These are phyloP conservation scores for Ascoidea rubescens DNA, from an alignment of 805 yeast genomes.

Conservation along the genomic window DNA sequence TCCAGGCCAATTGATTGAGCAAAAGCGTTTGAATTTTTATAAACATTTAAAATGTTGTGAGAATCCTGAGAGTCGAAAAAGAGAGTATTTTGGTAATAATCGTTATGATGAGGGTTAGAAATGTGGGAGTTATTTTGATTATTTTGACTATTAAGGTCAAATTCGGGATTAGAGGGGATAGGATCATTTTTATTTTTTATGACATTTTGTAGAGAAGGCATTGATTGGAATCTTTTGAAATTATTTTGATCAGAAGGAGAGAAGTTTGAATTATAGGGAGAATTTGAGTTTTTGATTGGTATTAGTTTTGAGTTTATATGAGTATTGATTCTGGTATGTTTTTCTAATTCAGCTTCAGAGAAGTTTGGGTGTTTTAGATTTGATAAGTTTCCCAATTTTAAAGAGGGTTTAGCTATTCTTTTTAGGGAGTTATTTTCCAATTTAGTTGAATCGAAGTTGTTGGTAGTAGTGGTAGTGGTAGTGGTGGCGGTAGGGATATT, in stretches of 20 bases:
- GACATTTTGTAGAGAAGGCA: neutral
- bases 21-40: conserved; percentile 1
- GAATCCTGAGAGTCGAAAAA: neutral
- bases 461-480: neutral
- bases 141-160: too few species aligned
- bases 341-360: neutral
- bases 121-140: too few species aligned
- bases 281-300: neutral
- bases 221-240: neutral
- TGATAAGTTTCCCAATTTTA: neutral
- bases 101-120: too few species aligned
- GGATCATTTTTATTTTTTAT: too few species aligned
- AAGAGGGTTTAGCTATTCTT: neutral
- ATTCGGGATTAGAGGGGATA: neutral
- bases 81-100: neutral
- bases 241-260: neutral
- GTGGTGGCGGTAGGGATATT: too few species aligned
- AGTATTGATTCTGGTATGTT: neutral
- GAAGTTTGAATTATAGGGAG: neutral
- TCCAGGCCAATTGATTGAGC: conserved; percentile 3
- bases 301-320: neutral
- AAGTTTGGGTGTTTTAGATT: neutral
- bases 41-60: neutral
- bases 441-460: neutral
- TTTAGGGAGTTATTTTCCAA: neutral